Conservation (phyloP, 495 filamentous ascomycete species). For the Penicillium coffeae region DNA sequence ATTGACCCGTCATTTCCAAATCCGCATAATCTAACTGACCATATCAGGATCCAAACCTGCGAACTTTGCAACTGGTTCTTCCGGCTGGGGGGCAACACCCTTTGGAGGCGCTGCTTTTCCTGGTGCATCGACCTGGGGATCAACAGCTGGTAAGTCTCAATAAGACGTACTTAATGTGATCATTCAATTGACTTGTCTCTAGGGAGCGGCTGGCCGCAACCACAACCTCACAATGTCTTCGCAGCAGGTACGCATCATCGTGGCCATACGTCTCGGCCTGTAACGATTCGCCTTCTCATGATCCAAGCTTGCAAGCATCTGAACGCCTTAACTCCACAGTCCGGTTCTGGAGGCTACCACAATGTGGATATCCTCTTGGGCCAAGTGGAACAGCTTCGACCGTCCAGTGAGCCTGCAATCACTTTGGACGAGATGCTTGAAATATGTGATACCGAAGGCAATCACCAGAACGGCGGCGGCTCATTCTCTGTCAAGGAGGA, state of each 20-base stretch:
- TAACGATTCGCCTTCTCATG: slow-evolving; percentile 54
- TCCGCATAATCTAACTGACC: slow-evolving; percentile 13
- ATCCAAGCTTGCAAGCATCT: slow-evolving; percentile 60
- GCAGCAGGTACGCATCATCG: slow-evolving; percentile 42
- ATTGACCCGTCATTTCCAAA: slow-evolving; percentile 10
- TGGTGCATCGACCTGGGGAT: slow-evolving; percentile 38
- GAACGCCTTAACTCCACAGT: slow-evolving; percentile 33
- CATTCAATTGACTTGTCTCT: slow-evolving; percentile 19
- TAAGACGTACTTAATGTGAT: not conserved
- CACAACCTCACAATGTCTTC: slow-evolving; percentile 44
- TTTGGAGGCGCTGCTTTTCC: slow-evolving; percentile 43
- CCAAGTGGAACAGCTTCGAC: slow-evolving; percentile 59
- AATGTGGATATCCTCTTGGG: slow-evolving; percentile 61
- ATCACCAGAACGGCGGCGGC: slow-evolving; percentile 81
- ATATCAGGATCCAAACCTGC: slow-evolving; percentile 28
- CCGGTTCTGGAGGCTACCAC: slow-evolving; percentile 53
- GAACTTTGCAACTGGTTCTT: slow-evolving; percentile 29
- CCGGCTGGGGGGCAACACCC: slow-evolving; percentile 33
- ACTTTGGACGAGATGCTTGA: slow-evolving; percentile 72
- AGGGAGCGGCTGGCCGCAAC: slow-evolving; percentile 42
- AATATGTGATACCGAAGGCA: slow-evolving; percentile 89
- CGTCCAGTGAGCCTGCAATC: slow-evolving; percentile 54
- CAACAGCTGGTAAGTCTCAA: slow-evolving; percentile 33
- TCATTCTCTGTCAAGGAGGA: slow-evolving; percentile 63
- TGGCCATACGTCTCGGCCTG: slow-evolving; percentile 47